These are phyloP conservation scores for Metschnikowia noctiluminum DNA, from an alignment of 805 yeast genomes.

Conservation along the genomic window DNA sequence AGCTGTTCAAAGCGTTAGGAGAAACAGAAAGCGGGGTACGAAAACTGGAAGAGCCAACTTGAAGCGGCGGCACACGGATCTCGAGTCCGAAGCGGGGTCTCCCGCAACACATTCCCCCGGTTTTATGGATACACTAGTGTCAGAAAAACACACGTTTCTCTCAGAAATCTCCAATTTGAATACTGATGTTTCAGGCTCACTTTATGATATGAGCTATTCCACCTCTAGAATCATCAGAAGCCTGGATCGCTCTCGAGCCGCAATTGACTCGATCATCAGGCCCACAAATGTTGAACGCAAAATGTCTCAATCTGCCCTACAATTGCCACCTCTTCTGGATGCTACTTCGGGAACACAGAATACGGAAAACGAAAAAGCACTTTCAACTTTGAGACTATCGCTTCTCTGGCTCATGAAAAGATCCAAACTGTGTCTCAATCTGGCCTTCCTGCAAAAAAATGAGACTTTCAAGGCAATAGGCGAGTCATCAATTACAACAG, in stretches of 20 bases:
- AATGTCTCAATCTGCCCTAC: conserved; percentile 4
- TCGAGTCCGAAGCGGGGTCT: not conserved
- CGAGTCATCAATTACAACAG: conserved; percentile 47
- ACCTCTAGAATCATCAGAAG: conserved; percentile 25
- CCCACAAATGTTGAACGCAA: conserved; percentile 24
- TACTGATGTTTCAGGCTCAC: conserved; percentile 33
- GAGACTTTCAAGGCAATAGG: conserved; percentile 51
- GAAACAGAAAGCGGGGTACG: conserved; percentile 73
- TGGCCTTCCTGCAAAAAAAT: conserved; percentile 34
- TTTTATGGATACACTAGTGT: not conserved
- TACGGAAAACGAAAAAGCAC: conserved; percentile 11
- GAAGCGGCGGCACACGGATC: conserved; percentile 11
- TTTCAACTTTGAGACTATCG: conserved; percentile 6
- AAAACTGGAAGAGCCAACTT: conserved; percentile 23
- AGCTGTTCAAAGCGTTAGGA: conserved; percentile 87
- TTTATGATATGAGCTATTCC: conserved; percentile 33
- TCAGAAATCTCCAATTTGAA: conserved; percentile 35
- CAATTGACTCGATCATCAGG: conserved; percentile 46
- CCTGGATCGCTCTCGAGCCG: conserved; percentile 42
- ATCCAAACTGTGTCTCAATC: conserved; percentile 59
- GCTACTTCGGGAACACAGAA: conserved; percentile 1
- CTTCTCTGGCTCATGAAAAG: conserved; percentile 43
- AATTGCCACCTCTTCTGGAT: conserved; percentile 14
- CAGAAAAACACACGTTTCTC: conserved; percentile 21
- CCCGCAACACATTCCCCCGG: not conserved